phyloP scores from a whole-genome alignment of 2,329 filamentous ascomycete genomes.

The Hypomyces perniciosus region DNA sequence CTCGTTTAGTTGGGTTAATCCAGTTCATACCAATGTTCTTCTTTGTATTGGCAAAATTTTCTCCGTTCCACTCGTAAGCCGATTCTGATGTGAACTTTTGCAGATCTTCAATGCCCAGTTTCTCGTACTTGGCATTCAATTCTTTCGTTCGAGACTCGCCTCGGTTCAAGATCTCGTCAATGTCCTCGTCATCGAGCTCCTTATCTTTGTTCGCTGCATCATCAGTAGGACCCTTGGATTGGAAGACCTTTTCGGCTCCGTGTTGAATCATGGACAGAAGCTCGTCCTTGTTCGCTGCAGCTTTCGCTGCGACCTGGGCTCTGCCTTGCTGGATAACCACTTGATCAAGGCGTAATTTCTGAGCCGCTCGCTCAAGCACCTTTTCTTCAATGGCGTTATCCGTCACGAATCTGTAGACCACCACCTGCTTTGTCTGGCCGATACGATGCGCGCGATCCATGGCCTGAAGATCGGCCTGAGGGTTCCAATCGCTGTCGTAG shows the following conservation, averaged over 20 bases:
- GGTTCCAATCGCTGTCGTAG: conserved; percentile 98
- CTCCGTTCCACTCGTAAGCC: conserved; percentile 97
- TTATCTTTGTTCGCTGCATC: conserved; percentile 51
- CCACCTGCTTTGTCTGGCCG: conserved; percentile 95
- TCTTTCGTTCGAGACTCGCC: conserved; percentile 86
- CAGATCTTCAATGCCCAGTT: conserved; percentile 90
- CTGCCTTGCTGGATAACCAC: conserved; percentile 97
- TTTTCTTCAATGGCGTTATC: conserved; percentile 99
- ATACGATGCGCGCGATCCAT: conserved; percentile 99
- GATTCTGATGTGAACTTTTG: conserved; percentile 98
- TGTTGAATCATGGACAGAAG: conserved; percentile 98
- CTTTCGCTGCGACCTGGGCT: conserved; percentile 83
- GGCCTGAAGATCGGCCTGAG: conserved; percentile 93
- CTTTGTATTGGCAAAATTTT: conserved; percentile 87
- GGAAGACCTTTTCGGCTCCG: conserved; percentile 91
- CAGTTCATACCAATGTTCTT: conserved; percentile 89
- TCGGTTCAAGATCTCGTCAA: conserved; percentile 78
- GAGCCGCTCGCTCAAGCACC: conserved; percentile 89
- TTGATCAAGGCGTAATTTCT: conserved; percentile 93
- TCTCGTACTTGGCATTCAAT: conserved; percentile 91
- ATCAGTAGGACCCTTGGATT: conserved; percentile 61
- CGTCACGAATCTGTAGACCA: conserved; percentile 94
- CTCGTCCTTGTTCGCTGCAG: conserved; percentile 91
- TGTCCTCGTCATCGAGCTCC: conserved; percentile 77
- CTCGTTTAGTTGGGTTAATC: conserved; percentile 98